These are phyloP conservation scores for Tricholoma matsutake DNA, from an alignment of 768 basidiomycete genomes.

Conservation along the genomic window DNA sequence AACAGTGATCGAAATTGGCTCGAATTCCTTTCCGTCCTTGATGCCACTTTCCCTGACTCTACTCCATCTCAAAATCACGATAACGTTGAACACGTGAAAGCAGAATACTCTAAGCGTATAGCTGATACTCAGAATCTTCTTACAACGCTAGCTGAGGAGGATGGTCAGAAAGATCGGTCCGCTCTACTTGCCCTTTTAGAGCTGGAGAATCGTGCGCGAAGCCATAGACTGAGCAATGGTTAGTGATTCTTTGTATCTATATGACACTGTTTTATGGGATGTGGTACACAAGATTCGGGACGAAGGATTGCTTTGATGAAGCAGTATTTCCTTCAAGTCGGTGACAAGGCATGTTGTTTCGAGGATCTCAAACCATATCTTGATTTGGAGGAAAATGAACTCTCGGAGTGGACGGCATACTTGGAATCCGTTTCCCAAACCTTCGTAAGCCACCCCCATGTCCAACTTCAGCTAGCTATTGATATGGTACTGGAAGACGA, in stretches of 20 bases:
- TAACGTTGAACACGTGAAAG: slow-evolving; percentile 34
- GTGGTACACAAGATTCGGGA: slow-evolving; percentile 38
- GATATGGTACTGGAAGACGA: slow-evolving; percentile 35
- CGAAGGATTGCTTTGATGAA: slow-evolving; percentile 50
- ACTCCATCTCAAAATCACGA: slow-evolving; percentile 13
- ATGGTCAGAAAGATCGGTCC: slow-evolving; percentile 73
- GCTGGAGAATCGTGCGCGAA: slow-evolving; percentile 58
- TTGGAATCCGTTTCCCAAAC: slow-evolving; percentile 45
- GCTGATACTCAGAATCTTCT: slow-evolving; percentile 51
- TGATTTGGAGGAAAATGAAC: slow-evolving; percentile 43
- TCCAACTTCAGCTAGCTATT: slow-evolving; percentile 1
- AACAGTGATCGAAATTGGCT: slow-evolving; percentile 82
- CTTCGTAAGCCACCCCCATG: slow-evolving; percentile 38
- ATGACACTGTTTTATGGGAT: neutral
- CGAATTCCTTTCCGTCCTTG: slow-evolving; percentile 72
- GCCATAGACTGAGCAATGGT: slow-evolving; percentile 50
- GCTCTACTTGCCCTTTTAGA: slow-evolving; percentile 73
- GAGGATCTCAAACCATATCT: slow-evolving; percentile 80
- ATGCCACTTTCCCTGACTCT: slow-evolving; percentile 55
- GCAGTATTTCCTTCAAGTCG: slow-evolving; percentile 68
- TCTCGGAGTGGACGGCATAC: slow-evolving; percentile 51
- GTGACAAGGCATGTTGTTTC: slow-evolving; percentile 82
- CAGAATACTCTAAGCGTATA: slow-evolving; percentile 36
- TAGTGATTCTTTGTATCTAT: slow-evolving; percentile 7
- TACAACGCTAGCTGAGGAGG: slow-evolving; percentile 51